A percentile compares a stretch with the other conserved stretches of the same genome.
Evolutionary conservation across 192 early-diverging fungal genomes (phyloP).

Genomic region (Dispira simplex): DNA sequence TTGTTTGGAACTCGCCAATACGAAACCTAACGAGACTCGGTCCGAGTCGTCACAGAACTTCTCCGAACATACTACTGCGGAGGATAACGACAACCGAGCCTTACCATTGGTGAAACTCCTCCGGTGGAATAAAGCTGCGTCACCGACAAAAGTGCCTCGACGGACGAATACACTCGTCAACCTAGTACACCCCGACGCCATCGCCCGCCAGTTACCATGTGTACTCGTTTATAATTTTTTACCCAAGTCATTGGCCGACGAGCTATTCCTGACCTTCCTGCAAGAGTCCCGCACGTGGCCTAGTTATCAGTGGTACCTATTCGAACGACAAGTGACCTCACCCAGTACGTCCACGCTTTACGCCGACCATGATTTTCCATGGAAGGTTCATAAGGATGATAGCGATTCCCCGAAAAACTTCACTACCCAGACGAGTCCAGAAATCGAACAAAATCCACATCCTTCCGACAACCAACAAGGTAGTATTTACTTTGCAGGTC

Average conservation of each 20-base stretch:
- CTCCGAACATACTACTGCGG: background rate
- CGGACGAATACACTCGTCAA: background rate
- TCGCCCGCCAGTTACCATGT: slow-evolving; percentile 3
- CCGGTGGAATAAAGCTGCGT: too few species aligned
- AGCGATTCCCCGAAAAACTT: background rate
- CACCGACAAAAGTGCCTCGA: too few species aligned
- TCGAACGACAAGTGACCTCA: slow-evolving; percentile 8
- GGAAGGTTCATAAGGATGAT: background rate
- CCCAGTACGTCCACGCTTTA: background rate
- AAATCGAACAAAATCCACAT: background rate
- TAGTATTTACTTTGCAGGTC: background rate
- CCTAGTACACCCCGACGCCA: background rate
- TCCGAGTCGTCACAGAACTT: background rate
- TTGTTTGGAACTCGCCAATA: too few species aligned
- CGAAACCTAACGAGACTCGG: background rate
- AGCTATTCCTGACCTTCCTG: background rate
- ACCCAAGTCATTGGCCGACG: background rate
- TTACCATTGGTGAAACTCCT: background rate
- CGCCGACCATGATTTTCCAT: background rate
- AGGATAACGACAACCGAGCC: background rate
- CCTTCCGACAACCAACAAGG: background rate
- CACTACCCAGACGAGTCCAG: background rate
- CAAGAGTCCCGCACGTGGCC: slow-evolving; percentile 1
- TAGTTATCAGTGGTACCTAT: slow-evolving; percentile 2
- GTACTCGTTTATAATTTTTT: slow-evolving; percentile 3